Percentiles rank a stretch among this genome's conserved stretches.
Conservation (phyloP, 768 basidiomycete species). For the Suillus variegatus region DNA sequence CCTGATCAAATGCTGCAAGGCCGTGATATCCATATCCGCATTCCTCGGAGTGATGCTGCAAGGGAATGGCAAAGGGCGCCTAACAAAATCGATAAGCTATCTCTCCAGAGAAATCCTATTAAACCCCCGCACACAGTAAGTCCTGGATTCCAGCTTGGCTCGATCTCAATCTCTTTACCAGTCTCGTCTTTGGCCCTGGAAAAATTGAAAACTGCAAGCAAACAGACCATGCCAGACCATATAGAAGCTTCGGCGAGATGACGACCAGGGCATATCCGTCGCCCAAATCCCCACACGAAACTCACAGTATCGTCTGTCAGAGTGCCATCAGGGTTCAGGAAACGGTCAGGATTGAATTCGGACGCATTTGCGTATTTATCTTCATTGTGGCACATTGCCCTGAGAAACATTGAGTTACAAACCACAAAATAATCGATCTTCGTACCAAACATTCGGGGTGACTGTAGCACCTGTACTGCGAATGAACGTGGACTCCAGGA, state of each 20-base stretch:
- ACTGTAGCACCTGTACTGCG: constrained; percentile 3
- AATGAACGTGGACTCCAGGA: not conserved
- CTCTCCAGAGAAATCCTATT: too few species aligned
- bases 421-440: not conserved
- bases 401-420: constrained; percentile 9
- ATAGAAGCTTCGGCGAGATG: constrained; percentile 7
- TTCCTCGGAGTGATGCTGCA: constrained; percentile 7
- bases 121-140: not conserved
- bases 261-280: constrained; percentile 9
- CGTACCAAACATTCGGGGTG: constrained; percentile 6
- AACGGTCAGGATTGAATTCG: constrained; percentile 54
- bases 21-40: constrained; percentile 7
- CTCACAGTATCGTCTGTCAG: constrained; percentile 8
- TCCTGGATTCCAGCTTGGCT: constrained; percentile 5
- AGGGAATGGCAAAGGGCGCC: constrained; percentile 6
- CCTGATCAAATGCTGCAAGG: not conserved
- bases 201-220: constrained; percentile 7
- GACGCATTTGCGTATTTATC: constrained; percentile 51
- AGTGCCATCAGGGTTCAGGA: constrained; percentile 28
- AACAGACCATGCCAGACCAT: constrained; percentile 7
- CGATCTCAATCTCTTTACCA: constrained; percentile 11
- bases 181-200: constrained; percentile 10
- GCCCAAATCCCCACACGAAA: constrained; percentile 8
- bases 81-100: not conserved
- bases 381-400: constrained; percentile 51